These are phyloP conservation scores for Alternaria metachromatica DNA, from an alignment of 2,329 filamentous ascomycete species.

Conservation along the genomic window DNA sequence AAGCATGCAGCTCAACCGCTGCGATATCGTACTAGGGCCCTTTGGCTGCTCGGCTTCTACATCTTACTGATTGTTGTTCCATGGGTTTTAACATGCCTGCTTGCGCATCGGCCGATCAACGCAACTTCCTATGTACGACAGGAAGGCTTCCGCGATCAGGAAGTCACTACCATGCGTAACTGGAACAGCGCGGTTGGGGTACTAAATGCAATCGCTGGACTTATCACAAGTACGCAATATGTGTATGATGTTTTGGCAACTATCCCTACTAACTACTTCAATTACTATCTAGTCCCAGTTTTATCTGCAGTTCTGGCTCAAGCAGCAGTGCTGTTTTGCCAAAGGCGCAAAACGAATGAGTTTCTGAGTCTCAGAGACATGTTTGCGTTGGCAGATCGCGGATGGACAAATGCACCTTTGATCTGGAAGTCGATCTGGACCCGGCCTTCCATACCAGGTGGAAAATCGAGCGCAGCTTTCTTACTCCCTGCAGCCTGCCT, in stretches of 20 bases:
- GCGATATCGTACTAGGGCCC: not conserved
- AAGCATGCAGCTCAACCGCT: too few relatives aligned
- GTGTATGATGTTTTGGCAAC: too few relatives aligned
- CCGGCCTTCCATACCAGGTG: not conserved
- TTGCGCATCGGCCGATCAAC: not conserved
- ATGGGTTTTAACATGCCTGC: conserved; percentile 4
- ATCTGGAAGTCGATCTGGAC: not conserved
- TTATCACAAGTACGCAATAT: not conserved
- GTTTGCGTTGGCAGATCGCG: not conserved
- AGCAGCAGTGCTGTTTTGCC: not conserved
- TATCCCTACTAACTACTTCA: accelerated
- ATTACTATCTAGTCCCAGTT: not conserved
- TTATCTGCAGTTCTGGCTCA: not conserved
- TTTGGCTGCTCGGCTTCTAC: not conserved
- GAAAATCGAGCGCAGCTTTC: too few relatives aligned
- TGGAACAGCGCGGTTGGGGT: not conserved
- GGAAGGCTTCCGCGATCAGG: not conserved
- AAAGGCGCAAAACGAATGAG: not conserved
- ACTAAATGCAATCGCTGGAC: not conserved
- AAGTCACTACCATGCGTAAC: not conserved
- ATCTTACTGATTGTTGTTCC: not conserved
- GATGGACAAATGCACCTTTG: not conserved
- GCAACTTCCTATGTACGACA: not conserved
- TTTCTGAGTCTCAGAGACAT: not conserved
- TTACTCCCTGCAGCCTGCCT: too few relatives aligned